Base-by-base conservation (phyloP, 352 stramenopile species). In the Pythium plurisporium region DNA sequence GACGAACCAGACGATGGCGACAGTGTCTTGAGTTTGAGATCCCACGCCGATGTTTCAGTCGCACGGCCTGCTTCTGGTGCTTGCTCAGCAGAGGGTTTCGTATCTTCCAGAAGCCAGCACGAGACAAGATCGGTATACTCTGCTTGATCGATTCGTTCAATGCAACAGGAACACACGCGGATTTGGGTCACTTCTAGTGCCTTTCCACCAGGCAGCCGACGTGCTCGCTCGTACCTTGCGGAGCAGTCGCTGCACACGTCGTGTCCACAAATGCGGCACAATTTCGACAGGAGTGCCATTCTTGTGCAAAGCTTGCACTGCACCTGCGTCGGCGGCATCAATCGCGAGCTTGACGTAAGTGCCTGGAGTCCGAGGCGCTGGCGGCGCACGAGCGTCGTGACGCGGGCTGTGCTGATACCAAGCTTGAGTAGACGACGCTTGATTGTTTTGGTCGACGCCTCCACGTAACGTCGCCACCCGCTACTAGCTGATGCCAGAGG, bases 261-360 rank as follows among this genome's bases (percentile, higher is more conserved):
- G 49, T 84, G 82, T 2, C 75, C 75, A 30, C 79, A 90, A 25
- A 90, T 52, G 30, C 80, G 65, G 54, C 79, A 90, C 20, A 63
- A 65, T 45, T 81, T 77, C 14, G 66, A 62, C 50, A 57, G 8
- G 14, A 73, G 41, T 15, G 87, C 54, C 9, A 59, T 73, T 50
- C 77, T 78, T 11, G 69, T 37, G 49, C 79, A 89, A 25, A 61
- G 66, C 5, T 59, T 56, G 55, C 80, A 88, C 3, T 41, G 41
- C 17, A 56, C 68, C 6, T 67, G 48, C 11, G 72, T 62, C 46
- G 85, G 78, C 10, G 43, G 20, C 53, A 47, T 25, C 1, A 53
- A 20, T 8, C 38, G 37, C 22, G 40, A 42, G 1, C n/a, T 26
- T 6, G 71, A 59, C 8, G 78, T 53, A 5, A 87, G 71, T 20